These are phyloP conservation scores for Thozetella sp. DNA, from an alignment of 495 filamentous ascomycete genomes.

Conservation along the genomic window DNA sequence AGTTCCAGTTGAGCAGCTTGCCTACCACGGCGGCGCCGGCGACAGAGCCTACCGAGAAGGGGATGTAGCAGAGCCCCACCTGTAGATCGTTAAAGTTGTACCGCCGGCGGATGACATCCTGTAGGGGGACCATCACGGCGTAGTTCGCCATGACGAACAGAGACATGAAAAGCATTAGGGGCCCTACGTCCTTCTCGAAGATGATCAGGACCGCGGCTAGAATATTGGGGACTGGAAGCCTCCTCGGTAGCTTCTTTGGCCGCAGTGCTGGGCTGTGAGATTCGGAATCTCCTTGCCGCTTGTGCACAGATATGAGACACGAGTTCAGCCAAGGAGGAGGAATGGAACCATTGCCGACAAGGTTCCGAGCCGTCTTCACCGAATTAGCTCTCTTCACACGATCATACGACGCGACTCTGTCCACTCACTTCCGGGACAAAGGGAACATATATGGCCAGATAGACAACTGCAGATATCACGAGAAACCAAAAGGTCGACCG, in stretches of 20 bases:
- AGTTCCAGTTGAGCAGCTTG: constrained; percentile 55
- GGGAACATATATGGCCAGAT: constrained; percentile 37
- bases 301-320: constrained; percentile 31
- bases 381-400: constrained; percentile 23
- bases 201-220: constrained; percentile 59
- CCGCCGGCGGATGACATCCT: constrained; percentile 44
- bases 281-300: constrained; percentile 26
- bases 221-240: constrained; percentile 57
- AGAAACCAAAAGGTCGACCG: constrained; percentile 53
- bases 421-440: constrained; percentile 35
- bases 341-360: constrained; percentile 31
- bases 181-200: constrained; percentile 57
- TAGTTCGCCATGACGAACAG: constrained; percentile 61
- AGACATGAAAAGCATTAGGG: constrained; percentile 60
- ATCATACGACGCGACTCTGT: too few species aligned
- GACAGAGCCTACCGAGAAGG: constrained; percentile 60
- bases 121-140: constrained; percentile 44
- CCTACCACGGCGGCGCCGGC: constrained; percentile 57
- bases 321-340: constrained; percentile 40
- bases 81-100: constrained; percentile 61
- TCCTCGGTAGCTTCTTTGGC: background rate
- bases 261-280: constrained; percentile 48
- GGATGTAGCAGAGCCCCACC: constrained; percentile 56
- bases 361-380: constrained; percentile 8
- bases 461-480: constrained; percentile 38